phyloP scores from a whole-genome alignment of 208 protist genomes.

The Blechomonas ayalai region DNA sequence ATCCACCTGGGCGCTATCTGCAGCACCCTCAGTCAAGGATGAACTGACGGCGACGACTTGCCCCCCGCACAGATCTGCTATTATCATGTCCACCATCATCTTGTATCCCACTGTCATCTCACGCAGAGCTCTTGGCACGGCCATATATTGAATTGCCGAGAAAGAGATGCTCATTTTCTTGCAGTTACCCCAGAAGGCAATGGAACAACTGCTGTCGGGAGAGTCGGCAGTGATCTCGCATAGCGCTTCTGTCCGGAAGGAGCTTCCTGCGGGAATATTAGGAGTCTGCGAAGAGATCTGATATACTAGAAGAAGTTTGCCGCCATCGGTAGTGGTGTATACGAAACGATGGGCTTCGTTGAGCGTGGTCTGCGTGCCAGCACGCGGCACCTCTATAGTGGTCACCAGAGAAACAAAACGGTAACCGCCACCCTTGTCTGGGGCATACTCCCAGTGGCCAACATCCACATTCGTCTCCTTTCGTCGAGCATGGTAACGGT shows the following conservation, averaged over 20 bases:
- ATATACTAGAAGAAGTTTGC: slow-evolving; percentile 44
- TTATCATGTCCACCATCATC: slow-evolving; percentile 73
- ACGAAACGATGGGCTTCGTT: slow-evolving; percentile 77
- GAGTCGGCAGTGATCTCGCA: slow-evolving; percentile 56
- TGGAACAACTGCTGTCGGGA: slow-evolving; percentile 38
- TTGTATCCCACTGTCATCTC: slow-evolving; percentile 77
- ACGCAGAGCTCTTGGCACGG: slow-evolving; percentile 45
- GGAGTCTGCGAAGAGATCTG: slow-evolving; percentile 84
- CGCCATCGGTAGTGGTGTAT: slow-evolving; percentile 31
- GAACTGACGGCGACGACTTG: slow-evolving; percentile 4
- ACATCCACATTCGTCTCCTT: slow-evolving; percentile 58
- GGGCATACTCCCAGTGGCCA: slow-evolving; percentile 53
- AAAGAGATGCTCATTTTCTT: slow-evolving; percentile 69
- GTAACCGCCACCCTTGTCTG: slow-evolving; percentile 67
- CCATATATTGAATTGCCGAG: slow-evolving; percentile 64
- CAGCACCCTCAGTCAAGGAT: slow-evolving; percentile 5
- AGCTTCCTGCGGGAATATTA: slow-evolving; percentile 45
- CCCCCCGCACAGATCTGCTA: slow-evolving; percentile 43
- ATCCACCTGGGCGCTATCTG: neutral
- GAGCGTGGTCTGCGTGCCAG: slow-evolving; percentile 48
- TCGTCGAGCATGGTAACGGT: slow-evolving; percentile 60
- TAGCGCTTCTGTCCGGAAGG: slow-evolving; percentile 73
- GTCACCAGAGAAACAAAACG: slow-evolving; percentile 54
- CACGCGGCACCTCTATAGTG: slow-evolving; percentile 54
- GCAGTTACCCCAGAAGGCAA: slow-evolving; percentile 66